Percentiles rank a stretch among this genome's conserved stretches.
phyloP scores from a whole-genome alignment of 495 filamentous ascomycete genomes.

The Paragyromitra xinjiangensis region DNA sequence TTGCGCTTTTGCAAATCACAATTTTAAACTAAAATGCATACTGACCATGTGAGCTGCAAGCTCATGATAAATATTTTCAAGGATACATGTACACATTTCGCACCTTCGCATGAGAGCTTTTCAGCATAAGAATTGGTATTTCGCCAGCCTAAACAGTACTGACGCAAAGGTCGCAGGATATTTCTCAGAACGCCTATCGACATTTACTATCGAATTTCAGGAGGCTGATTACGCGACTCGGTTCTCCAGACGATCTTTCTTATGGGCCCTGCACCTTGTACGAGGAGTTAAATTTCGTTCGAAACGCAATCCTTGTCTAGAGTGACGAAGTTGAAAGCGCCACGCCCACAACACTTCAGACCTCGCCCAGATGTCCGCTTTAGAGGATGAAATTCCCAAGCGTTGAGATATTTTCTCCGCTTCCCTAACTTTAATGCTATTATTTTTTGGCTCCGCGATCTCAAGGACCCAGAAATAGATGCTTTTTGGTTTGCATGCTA shows the following conservation, averaged over 20 bases:
- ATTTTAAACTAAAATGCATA: constrained; percentile 3
- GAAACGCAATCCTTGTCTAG: constrained; percentile 6
- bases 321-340: neutral
- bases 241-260: neutral
- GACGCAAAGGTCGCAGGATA: constrained; percentile 16
- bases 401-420: neutral
- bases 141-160: constrained; percentile 25
- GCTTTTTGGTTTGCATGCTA: neutral
- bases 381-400: neutral
- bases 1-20: constrained; percentile 20
- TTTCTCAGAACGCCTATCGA: constrained; percentile 3
- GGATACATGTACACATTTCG: constrained; percentile 3
- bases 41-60: constrained; percentile 1
- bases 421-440: neutral
- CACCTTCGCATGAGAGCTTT: constrained; percentile 13
- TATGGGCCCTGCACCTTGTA: neutral
- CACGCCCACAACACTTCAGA: neutral
- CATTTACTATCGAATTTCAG: neutral
- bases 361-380: neutral
- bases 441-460: neutral
- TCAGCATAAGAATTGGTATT: constrained; percentile 13
- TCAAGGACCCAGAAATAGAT: neutral
- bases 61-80: constrained; percentile 12
- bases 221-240: constrained; percentile 8
- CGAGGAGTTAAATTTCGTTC: neutral